Conservation (phyloP, 176 grass and related monocot genomes). For the Typha latifolia region DNA sequence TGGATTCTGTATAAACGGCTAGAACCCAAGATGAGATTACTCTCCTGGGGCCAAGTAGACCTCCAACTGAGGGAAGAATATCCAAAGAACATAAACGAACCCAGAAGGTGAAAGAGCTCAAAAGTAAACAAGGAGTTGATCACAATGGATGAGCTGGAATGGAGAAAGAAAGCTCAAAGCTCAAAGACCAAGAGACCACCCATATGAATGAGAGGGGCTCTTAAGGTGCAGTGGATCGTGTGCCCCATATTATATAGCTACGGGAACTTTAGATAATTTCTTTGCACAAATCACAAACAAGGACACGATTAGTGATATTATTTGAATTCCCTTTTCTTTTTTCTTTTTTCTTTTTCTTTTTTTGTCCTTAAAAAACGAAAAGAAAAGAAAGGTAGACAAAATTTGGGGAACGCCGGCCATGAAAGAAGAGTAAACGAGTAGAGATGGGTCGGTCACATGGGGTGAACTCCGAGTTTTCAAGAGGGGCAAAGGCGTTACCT, state of each 20-base stretch:
- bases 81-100: too few species aligned
- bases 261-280: background rate
- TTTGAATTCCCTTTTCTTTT: background rate
- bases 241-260: background rate
- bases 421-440: background rate
- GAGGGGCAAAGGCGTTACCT: conserved; percentile 4
- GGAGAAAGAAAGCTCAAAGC: background rate
- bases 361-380: background rate
- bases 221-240: background rate
- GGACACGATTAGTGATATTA: background rate
- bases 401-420: background rate
- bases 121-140: background rate
- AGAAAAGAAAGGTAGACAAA: background rate
- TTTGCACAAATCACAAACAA: background rate
- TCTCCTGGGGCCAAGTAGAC: too few species aligned
- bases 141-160: background rate
- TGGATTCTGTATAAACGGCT: background rate
- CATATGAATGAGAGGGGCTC: background rate
- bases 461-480: background rate
- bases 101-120: background rate
- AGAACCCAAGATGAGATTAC: too few species aligned
- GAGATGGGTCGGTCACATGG: background rate
- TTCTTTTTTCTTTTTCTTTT: background rate
- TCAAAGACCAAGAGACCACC: background rate
- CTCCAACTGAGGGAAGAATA: too few species aligned